Base-by-base conservation (phyloP, 1,284 basidiomycete genomes). In the Singerocomus inundabilis region DNA sequence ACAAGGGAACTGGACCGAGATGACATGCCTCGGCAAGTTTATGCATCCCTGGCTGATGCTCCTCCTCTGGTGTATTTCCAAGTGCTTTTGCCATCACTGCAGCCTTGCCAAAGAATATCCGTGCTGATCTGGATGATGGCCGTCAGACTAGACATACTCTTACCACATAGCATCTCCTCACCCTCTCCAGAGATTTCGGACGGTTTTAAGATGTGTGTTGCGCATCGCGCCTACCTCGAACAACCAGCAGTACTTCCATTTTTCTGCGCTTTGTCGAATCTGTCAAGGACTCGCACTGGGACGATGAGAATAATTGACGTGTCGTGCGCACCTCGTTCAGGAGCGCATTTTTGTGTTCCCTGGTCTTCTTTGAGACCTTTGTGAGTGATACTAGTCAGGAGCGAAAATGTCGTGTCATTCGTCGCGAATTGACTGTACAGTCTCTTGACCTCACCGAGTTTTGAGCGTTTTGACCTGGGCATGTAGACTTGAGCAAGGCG, bases 21-120 rank as follows among this genome's bases (percentile, higher is more conserved):
- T 6, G 21, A 73, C 85, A 58, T 63, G 89, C 93, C 69, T 84
- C 77, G 41, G 91, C 85, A 46, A 99, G 78, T 64, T 88, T 83
- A 59, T 86, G 80, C 40, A 98, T 70, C 5, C 93, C 95, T 53
- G 79, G 73, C 54, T 84, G 79, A 66, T 95, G 84, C 72, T 98
- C 97, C 56, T 91, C 88, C 71, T 93, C 95, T 35, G 81, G 79
- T 7, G 90, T 88, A 46, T 84, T 81, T 5, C 96, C 96, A n/a
- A 99, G 77, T 38, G 93, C 96, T 70, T 95, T 95, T 36, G 93
- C 91, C 88, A 99, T 93, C 38, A 99, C 92, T 31, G 91, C 88
- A 57, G 90, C 87, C 64, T 89, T 82, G 33, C 93, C 96, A 73
- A 97, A 93, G 70, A 96, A 96, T 74, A 99, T 87, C 59, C 94